phyloP scores from a whole-genome alignment of 2,329 filamentous ascomycete genomes.

The Cladosporium colombiae region DNA sequence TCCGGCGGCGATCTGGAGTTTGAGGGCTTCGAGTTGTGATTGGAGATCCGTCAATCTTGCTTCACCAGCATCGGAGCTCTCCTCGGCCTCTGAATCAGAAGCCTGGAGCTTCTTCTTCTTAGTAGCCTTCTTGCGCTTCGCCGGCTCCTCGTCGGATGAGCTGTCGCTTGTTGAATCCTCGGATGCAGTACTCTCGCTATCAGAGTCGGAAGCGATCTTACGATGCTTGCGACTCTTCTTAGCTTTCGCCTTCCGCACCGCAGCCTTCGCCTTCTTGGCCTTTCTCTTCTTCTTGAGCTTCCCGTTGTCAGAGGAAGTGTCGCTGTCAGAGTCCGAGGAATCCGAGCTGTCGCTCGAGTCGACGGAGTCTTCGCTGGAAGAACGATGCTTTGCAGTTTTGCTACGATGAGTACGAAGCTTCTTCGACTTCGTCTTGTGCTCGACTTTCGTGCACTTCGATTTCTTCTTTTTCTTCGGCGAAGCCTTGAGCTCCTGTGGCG shows the following conservation, averaged over 20 bases:
- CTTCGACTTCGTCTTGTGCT: constrained; percentile 19
- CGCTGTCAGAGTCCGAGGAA: constrained; percentile 24
- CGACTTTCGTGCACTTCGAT: constrained; percentile 24
- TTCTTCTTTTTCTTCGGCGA: constrained; percentile 19
- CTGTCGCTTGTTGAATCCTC: not conserved
- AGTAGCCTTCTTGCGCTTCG: constrained; percentile 4
- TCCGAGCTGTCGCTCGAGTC: constrained; percentile 17
- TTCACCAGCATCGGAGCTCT: not conserved
- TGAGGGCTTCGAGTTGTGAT: constrained; percentile 14
- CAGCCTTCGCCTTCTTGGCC: constrained; percentile 23
- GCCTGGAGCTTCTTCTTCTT: constrained; percentile 16
- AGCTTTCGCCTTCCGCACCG: constrained; percentile 23
- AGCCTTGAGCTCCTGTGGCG: constrained; percentile 5
- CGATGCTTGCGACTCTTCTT: constrained; percentile 19
- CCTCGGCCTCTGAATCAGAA: not conserved
- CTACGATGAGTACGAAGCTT: constrained; percentile 4
- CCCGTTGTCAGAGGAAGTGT: constrained; percentile 28
- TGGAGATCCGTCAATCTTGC: not conserved
- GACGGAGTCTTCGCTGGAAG: constrained; percentile 13
- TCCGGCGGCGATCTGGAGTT: constrained; percentile 6
- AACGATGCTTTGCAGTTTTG: not conserved
- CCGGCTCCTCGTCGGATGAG: constrained; percentile 12
- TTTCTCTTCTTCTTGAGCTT: constrained; percentile 29
- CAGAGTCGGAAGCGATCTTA: constrained; percentile 3
- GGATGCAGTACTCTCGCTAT: not conserved